These are phyloP conservation scores for Lichtheimia ornata DNA, from an alignment of 371 early-diverging fungal genomes.

Conservation along the genomic window DNA sequence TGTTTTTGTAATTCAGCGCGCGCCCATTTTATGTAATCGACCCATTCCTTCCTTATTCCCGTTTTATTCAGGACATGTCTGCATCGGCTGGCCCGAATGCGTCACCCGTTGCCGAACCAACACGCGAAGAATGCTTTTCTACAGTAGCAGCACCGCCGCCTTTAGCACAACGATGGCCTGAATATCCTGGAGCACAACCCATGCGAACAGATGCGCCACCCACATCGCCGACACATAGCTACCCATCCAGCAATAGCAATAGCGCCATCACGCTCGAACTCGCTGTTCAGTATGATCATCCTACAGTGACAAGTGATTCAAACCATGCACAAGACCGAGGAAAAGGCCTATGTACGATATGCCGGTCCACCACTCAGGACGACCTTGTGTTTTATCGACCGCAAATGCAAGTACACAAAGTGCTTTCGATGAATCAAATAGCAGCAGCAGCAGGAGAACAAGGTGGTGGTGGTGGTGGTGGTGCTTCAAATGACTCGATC, in stretches of 20 bases:
- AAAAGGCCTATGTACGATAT: conserved; percentile 13
- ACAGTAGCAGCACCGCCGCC: conserved; percentile 13
- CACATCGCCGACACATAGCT: neutral
- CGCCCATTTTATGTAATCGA: neutral
- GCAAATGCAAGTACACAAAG: conserved; percentile 16
- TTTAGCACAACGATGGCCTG: conserved; percentile 4
- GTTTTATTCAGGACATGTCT: conserved; percentile 7
- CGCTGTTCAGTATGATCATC: conserved; percentile 13
- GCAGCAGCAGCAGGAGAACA: neutral
- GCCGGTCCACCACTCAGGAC: neutral
- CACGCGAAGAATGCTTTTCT: neutral
- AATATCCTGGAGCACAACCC: conserved; percentile 18
- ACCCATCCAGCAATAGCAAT: conserved; percentile 1
- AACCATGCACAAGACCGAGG: neutral
- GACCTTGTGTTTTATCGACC: conserved; percentile 18
- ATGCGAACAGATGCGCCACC: conserved; percentile 10
- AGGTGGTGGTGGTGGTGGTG: neutral
- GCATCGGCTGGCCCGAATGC: conserved; percentile 26
- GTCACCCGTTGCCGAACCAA: neutral
- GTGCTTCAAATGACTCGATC: conserved; percentile 1
- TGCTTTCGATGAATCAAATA: conserved; percentile 8
- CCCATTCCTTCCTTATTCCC: conserved; percentile 1
- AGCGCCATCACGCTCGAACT: conserved; percentile 17
- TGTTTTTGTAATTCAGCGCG: no score
- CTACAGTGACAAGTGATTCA: conserved; percentile 3